Percentiles rank a stretch among this genome's conserved stretches.
Evolutionary conservation across 257 asterid genomes (phyloP).

Genomic region (Rubia yunnanensis): DNA sequence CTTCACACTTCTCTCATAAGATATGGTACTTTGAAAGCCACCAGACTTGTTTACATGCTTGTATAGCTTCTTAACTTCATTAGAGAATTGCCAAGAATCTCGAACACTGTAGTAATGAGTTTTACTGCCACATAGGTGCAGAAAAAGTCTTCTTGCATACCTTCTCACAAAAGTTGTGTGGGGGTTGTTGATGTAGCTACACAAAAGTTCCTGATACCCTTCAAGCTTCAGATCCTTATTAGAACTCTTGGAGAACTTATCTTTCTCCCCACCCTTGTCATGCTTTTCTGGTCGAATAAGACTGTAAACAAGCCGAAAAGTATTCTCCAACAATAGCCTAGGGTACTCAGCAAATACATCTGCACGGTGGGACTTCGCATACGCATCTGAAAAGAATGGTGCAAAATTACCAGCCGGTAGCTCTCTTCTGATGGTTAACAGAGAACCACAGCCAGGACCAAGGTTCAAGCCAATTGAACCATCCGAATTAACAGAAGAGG

Average conservation of each 20-base stretch:
- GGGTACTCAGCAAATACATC: conserved; percentile 92
- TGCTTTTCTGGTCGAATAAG: conserved; percentile 97
- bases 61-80: conserved; percentile 78
- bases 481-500: conserved; percentile 57
- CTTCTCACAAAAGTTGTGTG: conserved; percentile 82
- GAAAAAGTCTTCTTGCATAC: conserved; percentile 91
- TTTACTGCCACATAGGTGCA: conserved; percentile 97
- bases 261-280: conserved; percentile 91
- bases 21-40: conserved; percentile 75
- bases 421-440: conserved; percentile 79
- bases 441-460: conserved; percentile 86
- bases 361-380: conserved; percentile 86
- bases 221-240: conserved; percentile 92
- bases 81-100: conserved; percentile 92
- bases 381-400: conserved; percentile 91
- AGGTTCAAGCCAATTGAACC: conserved; percentile 44
- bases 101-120: conserved; percentile 95
- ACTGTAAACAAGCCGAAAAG: conserved; percentile 89
- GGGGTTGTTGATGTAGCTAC: conserved; percentile 92
- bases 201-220: conserved; percentile 91
- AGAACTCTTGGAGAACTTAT: conserved; percentile 50
- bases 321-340: conserved; percentile 72
- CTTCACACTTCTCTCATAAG: conserved; percentile 94
- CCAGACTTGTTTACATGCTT: conserved; percentile 89
- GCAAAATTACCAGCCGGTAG: conserved; percentile 95